Evolutionary conservation across 495 filamentous ascomycete species (phyloP).

Genomic region (Daldinia caldariorum): DNA sequence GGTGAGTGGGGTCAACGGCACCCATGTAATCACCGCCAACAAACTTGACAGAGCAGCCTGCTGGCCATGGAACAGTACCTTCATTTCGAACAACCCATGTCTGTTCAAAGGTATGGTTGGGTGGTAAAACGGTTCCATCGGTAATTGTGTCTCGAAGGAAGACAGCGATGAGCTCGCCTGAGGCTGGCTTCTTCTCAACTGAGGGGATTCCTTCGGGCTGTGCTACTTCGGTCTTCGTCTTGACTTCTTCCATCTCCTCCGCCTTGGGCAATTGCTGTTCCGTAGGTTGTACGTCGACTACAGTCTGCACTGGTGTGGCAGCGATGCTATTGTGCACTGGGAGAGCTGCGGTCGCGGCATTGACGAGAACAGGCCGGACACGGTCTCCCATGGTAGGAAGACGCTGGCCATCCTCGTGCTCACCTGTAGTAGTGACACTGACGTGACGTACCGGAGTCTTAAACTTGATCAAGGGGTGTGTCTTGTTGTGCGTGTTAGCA

Average conservation of each 20-base stretch:
- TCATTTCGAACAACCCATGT: conserved; percentile 92
- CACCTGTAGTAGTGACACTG: conserved; percentile 82
- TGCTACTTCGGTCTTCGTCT: conserved; percentile 51
- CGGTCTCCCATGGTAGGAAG: conserved; percentile 76
- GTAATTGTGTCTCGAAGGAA: conserved; percentile 80
- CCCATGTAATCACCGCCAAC: conserved; percentile 96
- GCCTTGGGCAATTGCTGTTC: conserved; percentile 43
- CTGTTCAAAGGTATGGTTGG: conserved; percentile 81
- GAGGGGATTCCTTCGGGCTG: conserved; percentile 34
- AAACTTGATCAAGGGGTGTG: conserved; percentile 96
- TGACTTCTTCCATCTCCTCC: conserved; percentile 47
- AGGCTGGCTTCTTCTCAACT: conserved; percentile 42
- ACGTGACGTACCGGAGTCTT: conserved; percentile 93
- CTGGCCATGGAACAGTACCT: conserved; percentile 81
- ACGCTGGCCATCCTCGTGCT: conserved; percentile 70
- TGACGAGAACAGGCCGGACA: conserved; percentile 37
- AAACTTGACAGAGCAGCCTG: conserved; percentile 88
- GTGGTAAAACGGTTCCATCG: conserved; percentile 77
- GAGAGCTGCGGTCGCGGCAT: conserved; percentile 62
- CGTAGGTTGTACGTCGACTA: conserved; percentile 74
- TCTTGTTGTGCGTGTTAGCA: conserved; percentile 84
- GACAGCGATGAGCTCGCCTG: conserved; percentile 69
- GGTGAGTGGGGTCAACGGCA: conserved; percentile 79
- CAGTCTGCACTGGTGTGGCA: conserved; percentile 73
- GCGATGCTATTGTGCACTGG: conserved; percentile 60